phyloP scores from a whole-genome alignment of 371 early-diverging fungal genomes.

The Mucor saturninus region DNA sequence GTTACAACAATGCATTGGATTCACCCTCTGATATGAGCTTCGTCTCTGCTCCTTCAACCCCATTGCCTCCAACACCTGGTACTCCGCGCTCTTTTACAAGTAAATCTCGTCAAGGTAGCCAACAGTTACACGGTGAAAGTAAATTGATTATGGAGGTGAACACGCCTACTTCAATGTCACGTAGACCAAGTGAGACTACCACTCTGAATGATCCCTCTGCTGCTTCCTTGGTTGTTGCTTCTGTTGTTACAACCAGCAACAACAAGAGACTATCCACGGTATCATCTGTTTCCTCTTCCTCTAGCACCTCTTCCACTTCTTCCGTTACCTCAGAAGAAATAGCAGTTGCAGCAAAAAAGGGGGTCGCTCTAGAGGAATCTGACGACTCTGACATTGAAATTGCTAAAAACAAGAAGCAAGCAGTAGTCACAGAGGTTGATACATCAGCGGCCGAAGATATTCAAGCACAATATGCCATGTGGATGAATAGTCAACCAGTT shows the following conservation, averaged over 20 bases:
- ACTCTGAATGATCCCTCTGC: conserved; percentile 9
- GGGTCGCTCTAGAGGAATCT: not conserved
- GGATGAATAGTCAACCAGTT: conserved; percentile 42
- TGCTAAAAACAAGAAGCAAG: not conserved
- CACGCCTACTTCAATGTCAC: conserved; percentile 12
- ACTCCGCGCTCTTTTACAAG: conserved; percentile 10
- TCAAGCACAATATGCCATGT: conserved; percentile 47
- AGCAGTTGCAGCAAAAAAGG: conserved; percentile 10
- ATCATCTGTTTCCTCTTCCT: conserved; percentile 17
- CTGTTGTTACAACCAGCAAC: conserved; percentile 5
- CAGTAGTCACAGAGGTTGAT: not conserved
- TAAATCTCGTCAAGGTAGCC: conserved; percentile 26
- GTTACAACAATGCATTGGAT: conserved; percentile 1
- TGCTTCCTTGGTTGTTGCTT: conserved; percentile 17
- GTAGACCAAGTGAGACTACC: conserved; percentile 15
- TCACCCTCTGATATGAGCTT: conserved; percentile 35
- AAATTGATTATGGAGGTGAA: conserved; percentile 1
- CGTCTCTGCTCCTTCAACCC: conserved; percentile 38
- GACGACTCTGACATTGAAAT: conserved; percentile 17
- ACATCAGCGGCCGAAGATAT: conserved; percentile 26
- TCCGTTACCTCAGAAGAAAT: conserved; percentile 28
- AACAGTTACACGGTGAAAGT: conserved; percentile 1
- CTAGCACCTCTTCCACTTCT: not conserved
- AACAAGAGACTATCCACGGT: conserved; percentile 24
- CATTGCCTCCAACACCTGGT: conserved; percentile 31